These are phyloP conservation scores for Claviceps pazoutovae DNA, from an alignment of 2,329 filamentous ascomycete genomes.

Conservation along the genomic window DNA sequence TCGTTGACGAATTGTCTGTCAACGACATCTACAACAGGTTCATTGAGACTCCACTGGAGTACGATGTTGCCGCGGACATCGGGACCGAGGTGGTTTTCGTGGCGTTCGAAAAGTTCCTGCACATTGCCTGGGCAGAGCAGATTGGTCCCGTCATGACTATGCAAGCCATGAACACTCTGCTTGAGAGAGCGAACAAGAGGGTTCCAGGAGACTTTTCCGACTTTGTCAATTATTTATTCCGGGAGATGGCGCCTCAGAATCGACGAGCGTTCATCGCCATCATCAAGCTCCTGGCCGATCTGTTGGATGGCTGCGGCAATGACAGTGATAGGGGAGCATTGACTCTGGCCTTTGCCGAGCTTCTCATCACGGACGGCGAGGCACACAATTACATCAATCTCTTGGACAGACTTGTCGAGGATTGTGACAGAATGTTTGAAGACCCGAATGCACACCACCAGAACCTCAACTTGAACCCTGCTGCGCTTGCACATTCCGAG, in stretches of 20 bases:
- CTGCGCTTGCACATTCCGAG: slow-evolving; percentile 34
- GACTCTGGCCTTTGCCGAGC: slow-evolving; percentile 77
- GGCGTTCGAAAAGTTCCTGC: slow-evolving; percentile 86
- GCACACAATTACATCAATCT: slow-evolving; percentile 78
- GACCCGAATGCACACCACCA: slow-evolving; percentile 33
- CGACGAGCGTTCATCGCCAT: slow-evolving; percentile 68
- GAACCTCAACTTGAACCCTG: slow-evolving; percentile 13
- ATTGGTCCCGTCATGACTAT: slow-evolving; percentile 74
- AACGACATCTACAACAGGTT: slow-evolving; percentile 86
- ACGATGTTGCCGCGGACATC: slow-evolving; percentile 61
- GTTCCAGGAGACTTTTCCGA: slow-evolving; percentile 61
- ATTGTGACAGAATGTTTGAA: slow-evolving; percentile 80
- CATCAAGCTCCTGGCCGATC: slow-evolving; percentile 72
- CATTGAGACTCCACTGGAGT: slow-evolving; percentile 68
- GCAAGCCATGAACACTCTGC: slow-evolving; percentile 59
- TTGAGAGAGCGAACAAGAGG: slow-evolving; percentile 49
- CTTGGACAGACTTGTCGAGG: slow-evolving; percentile 76
- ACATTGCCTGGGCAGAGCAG: slow-evolving; percentile 74
- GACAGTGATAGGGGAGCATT: slow-evolving; percentile 81
- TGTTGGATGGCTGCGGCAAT: slow-evolving; percentile 80
- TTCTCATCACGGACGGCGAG: slow-evolving; percentile 64
- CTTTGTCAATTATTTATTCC: slow-evolving; percentile 50
- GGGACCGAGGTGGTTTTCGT: slow-evolving; percentile 76
- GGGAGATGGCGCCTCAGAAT: slow-evolving; percentile 55
- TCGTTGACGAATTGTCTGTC: slow-evolving; percentile 64